Base-by-base conservation (phyloP, 768 basidiomycete species). In the Pholiota molesta region DNA sequence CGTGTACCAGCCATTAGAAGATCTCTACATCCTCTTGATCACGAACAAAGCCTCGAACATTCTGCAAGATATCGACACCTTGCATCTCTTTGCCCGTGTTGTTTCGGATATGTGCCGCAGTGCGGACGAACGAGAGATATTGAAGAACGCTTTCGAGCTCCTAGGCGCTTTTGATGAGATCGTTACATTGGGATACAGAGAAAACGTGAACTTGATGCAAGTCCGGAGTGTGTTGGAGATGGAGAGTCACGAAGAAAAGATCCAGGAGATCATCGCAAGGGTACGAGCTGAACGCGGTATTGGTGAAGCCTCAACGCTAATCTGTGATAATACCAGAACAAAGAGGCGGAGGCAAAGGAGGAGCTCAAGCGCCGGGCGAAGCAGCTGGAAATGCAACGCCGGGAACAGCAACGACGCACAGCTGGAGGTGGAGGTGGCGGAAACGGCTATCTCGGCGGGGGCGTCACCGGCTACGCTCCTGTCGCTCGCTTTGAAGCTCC, bases 41-140 rank as follows among this genome's bases (percentile, higher is more conserved):
- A 99, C 97, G 58, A 99, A 98, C 79, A 98, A 97, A 75, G 93
- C 94, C 8, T 95, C 93, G 17, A 99, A 99, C 71, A 99, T 99
- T 69, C 80, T 99, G 40, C 97, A 97, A 79, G 97, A 99, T 74
- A 97, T 99, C 65, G 92, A 97, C 61, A 99, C 97, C 0, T 83
- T 99, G 0, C 94, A 96, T 67, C 90, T 99, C 39, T 91, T 97
- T 68, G 90, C 96, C 0, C 89, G 97, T 35, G 90, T 97, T 52
- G 95, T 97, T 14, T 95, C 95, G 2, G 95, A 97, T 74, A 76
- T 96, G 75, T 95, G 94, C 74, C 83, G 93, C 66, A 89, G 82
- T 60, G 91, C 89, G 5, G 92, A 94, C 61, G 95, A 97, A 75
- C 83, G 90, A 53, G 95, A 98, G 73, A 96, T 99, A 65, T 75